A percentile compares a stretch with the other conserved stretches of the same genome.
Conservation (phyloP, 345 rosid genomes). For the Theobroma cacao region DNA sequence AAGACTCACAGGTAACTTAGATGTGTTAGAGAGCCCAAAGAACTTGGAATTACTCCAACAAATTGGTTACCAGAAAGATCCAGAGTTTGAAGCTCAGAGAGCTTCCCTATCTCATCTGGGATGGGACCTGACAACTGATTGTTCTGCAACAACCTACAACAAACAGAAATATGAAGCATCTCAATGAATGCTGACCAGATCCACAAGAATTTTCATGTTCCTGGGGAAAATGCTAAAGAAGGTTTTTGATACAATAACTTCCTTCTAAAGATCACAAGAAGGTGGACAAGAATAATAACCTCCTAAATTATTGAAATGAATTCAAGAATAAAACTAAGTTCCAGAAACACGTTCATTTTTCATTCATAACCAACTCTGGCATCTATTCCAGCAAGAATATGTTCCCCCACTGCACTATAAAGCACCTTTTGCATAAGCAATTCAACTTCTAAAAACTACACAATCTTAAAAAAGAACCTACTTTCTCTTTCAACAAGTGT, state of each 20-base stretch:
- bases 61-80: constrained; percentile 88
- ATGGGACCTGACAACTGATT: constrained; percentile 20
- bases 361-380: neutral
- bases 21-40: constrained; percentile 66
- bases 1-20: constrained; percentile 88
- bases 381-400: constrained; percentile 4
- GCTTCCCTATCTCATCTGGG: constrained; percentile 21
- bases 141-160: constrained; percentile 18
- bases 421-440: constrained; percentile 1
- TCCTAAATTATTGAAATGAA: neutral
- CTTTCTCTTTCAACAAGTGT: neutral
- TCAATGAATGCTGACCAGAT: neutral
- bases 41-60: constrained; percentile 71
- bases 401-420: neutral
- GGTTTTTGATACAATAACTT: neutral
- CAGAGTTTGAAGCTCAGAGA: constrained; percentile 32
- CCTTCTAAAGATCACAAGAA: neutral
- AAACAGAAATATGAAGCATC: neutral
- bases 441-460: neutral
- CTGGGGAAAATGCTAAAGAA: neutral
- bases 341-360: neutral
- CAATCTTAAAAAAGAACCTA: neutral
- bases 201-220: neutral
- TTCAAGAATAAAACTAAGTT: constrained; percentile 4
- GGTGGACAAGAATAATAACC: neutral